phyloP scores from a whole-genome alignment of 371 early-diverging fungal species.

The Scutellospora calospora region DNA sequence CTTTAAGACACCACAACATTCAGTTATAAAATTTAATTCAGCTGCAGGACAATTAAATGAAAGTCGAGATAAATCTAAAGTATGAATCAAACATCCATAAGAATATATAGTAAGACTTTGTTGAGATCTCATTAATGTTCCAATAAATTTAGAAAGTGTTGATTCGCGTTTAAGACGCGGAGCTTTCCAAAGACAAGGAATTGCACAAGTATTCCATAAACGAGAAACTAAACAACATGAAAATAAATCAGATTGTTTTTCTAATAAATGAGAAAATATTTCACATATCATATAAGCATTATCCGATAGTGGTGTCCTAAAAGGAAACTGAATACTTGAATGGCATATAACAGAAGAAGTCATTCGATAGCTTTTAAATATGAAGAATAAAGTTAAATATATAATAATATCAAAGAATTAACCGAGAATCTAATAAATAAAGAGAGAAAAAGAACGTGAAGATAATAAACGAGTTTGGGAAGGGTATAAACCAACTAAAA shows the following conservation, averaged over 20 bases:
- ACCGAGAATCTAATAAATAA: too few species aligned
- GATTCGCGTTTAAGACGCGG: slow-evolving; percentile 29
- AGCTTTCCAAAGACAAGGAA: slow-evolving; percentile 6
- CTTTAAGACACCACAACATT: slow-evolving; percentile 37
- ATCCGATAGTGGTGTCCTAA: slow-evolving; percentile 29
- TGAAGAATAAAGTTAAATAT: too few species aligned
- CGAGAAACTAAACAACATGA: slow-evolving; percentile 39
- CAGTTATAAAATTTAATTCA: slow-evolving; percentile 35
- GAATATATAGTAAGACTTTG: slow-evolving; percentile 13
- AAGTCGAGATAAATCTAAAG: slow-evolving; percentile 29
- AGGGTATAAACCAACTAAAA: too few species aligned
- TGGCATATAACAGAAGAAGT: too few species aligned
- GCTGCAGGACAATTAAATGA: background rate
- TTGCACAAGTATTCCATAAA: slow-evolving; percentile 40
- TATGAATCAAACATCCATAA: slow-evolving; percentile 40
- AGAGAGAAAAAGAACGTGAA: too few species aligned
- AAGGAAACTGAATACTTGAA: background rate
- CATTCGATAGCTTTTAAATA: too few species aligned
- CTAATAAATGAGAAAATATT: slow-evolving; percentile 21
- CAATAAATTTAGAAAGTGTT: slow-evolving; percentile 35
- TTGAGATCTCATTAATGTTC: slow-evolving; percentile 28
- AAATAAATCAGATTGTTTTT: slow-evolving; percentile 14
- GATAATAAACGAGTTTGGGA: too few species aligned
- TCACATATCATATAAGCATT: slow-evolving; percentile 39
- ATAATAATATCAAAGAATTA: too few species aligned